Percentiles rank a stretch among this genome's conserved stretches.
Conservation (phyloP, 257 asterid species). For the Jacaranda mimosifolia region DNA sequence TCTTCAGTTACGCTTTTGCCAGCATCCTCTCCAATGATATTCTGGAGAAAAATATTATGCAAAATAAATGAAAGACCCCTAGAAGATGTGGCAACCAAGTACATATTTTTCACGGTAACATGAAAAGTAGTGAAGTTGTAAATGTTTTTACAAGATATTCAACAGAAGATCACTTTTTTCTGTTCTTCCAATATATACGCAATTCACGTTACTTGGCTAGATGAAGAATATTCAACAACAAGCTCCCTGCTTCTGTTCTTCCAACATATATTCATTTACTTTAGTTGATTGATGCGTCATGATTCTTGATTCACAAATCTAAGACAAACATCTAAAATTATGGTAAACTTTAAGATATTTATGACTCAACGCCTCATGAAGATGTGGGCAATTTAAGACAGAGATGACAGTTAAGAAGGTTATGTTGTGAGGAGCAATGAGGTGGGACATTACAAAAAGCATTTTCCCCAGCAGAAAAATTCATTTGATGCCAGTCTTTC, state of each 20-base stretch:
- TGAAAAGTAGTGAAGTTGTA: too few relatives aligned
- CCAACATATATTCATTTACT: background rate
- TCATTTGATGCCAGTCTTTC: background rate
- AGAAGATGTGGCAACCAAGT: constrained; percentile 10
- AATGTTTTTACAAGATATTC: background rate
- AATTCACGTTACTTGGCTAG: background rate
- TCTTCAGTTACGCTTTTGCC: constrained; percentile 72
- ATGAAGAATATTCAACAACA: too few relatives aligned
- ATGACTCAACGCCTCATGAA: background rate
- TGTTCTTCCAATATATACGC: background rate
- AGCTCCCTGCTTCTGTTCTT: background rate
- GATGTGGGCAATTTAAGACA: constrained; percentile 2
- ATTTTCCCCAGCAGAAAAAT: background rate
- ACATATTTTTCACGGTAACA: background rate
- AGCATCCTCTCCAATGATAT: constrained; percentile 88
- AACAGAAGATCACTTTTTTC: background rate
- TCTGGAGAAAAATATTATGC: constrained; percentile 49
- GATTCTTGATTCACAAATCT: background rate
- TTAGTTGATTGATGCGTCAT: background rate
- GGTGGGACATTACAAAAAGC: background rate
- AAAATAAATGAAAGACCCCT: constrained; percentile 6
- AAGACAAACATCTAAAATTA: constrained; percentile 11
- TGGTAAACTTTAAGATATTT: constrained; percentile 15
- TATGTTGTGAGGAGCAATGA: background rate
- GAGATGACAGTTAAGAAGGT: background rate